These are phyloP conservation scores for Aspergillus wentii DNA, from an alignment of 495 filamentous ascomycete species.

Conservation along the genomic window DNA sequence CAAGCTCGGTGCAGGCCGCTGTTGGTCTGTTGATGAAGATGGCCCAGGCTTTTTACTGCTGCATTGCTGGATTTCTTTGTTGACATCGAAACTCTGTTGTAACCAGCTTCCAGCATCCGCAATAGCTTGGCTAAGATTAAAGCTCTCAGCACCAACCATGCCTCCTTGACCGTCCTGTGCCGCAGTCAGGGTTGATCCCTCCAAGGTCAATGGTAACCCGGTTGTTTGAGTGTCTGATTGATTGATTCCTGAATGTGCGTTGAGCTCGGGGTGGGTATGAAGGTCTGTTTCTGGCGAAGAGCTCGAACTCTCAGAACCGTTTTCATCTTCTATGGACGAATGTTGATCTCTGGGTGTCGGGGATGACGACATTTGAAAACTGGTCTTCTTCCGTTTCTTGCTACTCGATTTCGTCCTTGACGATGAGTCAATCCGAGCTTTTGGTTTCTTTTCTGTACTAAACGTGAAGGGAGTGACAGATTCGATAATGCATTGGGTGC, in stretches of 20 bases:
- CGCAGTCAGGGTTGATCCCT: constrained; percentile 28
- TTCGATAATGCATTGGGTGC: constrained; percentile 48
- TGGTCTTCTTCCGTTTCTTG: constrained; percentile 11
- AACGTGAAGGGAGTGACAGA: constrained; percentile 44
- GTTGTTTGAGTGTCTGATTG: constrained; percentile 8
- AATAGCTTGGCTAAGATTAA: constrained; percentile 39
- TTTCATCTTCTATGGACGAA: constrained; percentile 1
- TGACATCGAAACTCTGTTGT: constrained; percentile 38
- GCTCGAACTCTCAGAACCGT: constrained; percentile 1
- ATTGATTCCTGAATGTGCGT: no score
- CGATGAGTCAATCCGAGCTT: constrained; percentile 7
- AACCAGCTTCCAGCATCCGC: constrained; percentile 43
- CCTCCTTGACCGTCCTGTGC: constrained; percentile 34
- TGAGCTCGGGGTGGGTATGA: background rate
- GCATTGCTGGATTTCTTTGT: constrained; percentile 19
- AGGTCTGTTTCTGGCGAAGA: background rate
- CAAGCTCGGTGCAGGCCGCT: constrained; percentile 5
- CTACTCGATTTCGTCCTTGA: constrained; percentile 3
- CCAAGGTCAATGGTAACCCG: constrained; percentile 25
- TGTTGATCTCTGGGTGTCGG: constrained; percentile 1
- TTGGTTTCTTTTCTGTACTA: constrained; percentile 36
- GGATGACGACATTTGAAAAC: constrained; percentile 5
- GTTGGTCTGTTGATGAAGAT: constrained; percentile 4
- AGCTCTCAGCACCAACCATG: constrained; percentile 21
- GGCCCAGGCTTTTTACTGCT: constrained; percentile 7